Percentiles rank a stretch among this genome's conserved stretches.
phyloP scores from a whole-genome alignment of 768 basidiomycete genomes.

The Pisolithus orientalis region DNA sequence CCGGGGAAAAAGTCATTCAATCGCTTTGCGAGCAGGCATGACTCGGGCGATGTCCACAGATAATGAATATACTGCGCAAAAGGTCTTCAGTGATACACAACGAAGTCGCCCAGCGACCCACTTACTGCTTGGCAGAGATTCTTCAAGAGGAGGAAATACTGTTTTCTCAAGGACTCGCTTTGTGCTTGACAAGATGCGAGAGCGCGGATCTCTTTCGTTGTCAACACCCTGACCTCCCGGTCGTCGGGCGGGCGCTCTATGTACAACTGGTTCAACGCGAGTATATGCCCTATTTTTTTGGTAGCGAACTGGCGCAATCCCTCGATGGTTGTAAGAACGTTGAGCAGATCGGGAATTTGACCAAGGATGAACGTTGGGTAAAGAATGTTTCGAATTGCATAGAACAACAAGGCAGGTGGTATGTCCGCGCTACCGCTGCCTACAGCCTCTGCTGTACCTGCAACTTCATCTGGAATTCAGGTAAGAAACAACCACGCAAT shows the following conservation, averaged over 20 bases:
- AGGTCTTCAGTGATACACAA: neutral
- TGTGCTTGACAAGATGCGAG: constrained; percentile 8
- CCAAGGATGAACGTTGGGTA: constrained; percentile 23
- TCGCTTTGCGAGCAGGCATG: constrained; percentile 13
- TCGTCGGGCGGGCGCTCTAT: constrained; percentile 1
- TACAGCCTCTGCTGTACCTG: neutral
- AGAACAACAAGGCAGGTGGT: constrained; percentile 19
- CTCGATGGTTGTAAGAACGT: constrained; percentile 19
- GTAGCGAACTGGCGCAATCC: constrained; percentile 13
- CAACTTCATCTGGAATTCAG: constrained; percentile 1
- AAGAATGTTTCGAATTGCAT: constrained; percentile 24
- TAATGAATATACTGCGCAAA: constrained; percentile 21
- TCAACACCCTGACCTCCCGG: constrained; percentile 14
- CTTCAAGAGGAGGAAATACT: constrained; percentile 19
- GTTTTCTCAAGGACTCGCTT: constrained; percentile 11
- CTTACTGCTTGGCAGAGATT: constrained; percentile 19
- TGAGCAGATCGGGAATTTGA: constrained; percentile 25
- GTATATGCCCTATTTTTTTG: constrained; percentile 12
- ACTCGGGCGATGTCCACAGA: constrained; percentile 23
- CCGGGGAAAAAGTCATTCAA: constrained; percentile 26
- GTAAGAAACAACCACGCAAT: neutral
- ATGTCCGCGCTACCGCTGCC: neutral
- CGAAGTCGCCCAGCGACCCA: neutral
- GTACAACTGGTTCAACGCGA: constrained; percentile 24
- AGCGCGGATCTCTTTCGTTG: constrained; percentile 9